A percentile compares a stretch with the other conserved stretches of the same genome.
These are phyloP conservation scores for Zoysia japonica DNA, from an alignment of 176 grass and related monocot species.

Conservation along the genomic window DNA sequence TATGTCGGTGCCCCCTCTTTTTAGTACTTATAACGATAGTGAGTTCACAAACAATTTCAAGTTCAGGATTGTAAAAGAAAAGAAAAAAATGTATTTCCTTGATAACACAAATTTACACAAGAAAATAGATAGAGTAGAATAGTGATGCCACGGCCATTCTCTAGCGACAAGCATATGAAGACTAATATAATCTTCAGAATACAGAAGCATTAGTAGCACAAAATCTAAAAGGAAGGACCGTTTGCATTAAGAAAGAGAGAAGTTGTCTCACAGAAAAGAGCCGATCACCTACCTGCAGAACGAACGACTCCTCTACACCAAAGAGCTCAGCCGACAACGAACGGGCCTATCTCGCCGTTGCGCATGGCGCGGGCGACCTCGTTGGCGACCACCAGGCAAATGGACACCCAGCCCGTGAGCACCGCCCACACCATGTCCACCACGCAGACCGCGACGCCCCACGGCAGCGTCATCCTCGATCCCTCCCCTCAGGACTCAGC, in stretches of 20 bases:
- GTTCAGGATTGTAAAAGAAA: background rate
- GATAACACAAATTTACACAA: background rate
- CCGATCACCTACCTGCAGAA: conserved; percentile 34
- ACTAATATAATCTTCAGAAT: background rate
- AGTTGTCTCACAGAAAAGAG: background rate
- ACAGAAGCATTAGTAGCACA: background rate
- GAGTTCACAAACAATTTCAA: background rate
- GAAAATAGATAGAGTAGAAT: background rate
- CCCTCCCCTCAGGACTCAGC: background rate
- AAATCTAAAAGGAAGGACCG: background rate
- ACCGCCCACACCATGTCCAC: conserved; percentile 70
- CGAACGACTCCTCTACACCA: background rate
- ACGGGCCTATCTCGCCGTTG: conserved; percentile 59
- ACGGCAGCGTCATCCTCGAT: conserved; percentile 54
- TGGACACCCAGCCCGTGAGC: conserved; percentile 68
- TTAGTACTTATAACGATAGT: background rate
- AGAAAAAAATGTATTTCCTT: conserved; percentile 13
- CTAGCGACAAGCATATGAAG: background rate
- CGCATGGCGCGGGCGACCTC: conserved; percentile 71
- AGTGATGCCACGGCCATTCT: background rate
- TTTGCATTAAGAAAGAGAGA: no score
- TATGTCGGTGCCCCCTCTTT: background rate
- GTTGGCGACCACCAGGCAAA: conserved; percentile 63
- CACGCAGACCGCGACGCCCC: conserved; percentile 42
- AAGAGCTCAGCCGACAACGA: conserved; percentile 56